phyloP scores from a whole-genome alignment of 345 rosid genomes.

The Abelmoschus esculentus region DNA sequence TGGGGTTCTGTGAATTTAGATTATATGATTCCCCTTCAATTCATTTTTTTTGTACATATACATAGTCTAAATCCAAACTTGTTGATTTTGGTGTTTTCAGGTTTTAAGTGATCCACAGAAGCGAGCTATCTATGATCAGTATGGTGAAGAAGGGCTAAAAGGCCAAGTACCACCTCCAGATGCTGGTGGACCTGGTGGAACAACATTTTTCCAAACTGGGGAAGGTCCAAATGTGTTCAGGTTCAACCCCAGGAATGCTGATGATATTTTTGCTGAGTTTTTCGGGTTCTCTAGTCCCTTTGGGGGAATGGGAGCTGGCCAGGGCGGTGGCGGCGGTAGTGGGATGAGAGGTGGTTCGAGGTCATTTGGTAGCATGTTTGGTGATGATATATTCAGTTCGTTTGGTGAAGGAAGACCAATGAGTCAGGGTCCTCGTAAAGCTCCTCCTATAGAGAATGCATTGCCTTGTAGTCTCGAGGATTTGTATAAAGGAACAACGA shows the following conservation, averaged over 20 bases:
- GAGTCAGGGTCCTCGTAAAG: slow-evolving; percentile 41
- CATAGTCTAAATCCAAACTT: too few relatives aligned
- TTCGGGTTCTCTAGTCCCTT: slow-evolving; percentile 56
- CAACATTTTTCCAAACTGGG: slow-evolving; percentile 66
- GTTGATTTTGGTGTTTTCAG: slow-evolving; percentile 18
- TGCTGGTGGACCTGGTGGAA: slow-evolving; percentile 46
- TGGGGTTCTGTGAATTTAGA: neutral
- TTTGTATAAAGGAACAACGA: slow-evolving; percentile 59
- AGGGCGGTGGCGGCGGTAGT: slow-evolving; percentile 6
- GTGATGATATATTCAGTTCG: slow-evolving; percentile 50
- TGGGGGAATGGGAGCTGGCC: slow-evolving; percentile 34
- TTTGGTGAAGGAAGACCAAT: slow-evolving; percentile 45
- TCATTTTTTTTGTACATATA: neutral
- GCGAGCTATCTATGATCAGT: slow-evolving; percentile 69
- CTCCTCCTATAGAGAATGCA: slow-evolving; percentile 43
- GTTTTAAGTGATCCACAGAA: slow-evolving; percentile 77
- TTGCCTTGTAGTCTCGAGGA: slow-evolving; percentile 70
- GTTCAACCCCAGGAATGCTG: slow-evolving; percentile 60
- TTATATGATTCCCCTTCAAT: neutral
- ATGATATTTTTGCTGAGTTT: slow-evolving; percentile 68
- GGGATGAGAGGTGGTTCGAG: slow-evolving; percentile 41
- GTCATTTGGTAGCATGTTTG: slow-evolving; percentile 47
- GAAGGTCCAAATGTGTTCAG: slow-evolving; percentile 52
- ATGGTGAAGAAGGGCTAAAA: slow-evolving; percentile 80
- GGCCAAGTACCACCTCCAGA: slow-evolving; percentile 69